Evolutionary conservation across 176 grass and related monocot genomes (phyloP).

Genomic region (barley (Hordeum vulgare)): MorexV3_pseudomolecules_assembly NC_058520.1:550502378-550502877

Average conservation of each 20-base stretch:
- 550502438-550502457: slow-evolving; percentile 38
- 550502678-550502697: not conserved
- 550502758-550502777: not conserved
- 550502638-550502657: not conserved
- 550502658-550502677: not conserved
- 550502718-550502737: not conserved
- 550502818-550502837: not conserved
- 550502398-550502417: not conserved
- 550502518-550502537: not conserved
- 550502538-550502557: not conserved
- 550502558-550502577: slow-evolving; percentile 36
- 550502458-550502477: not conserved
- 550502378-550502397: not conserved
- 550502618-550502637: not conserved
- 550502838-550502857: not conserved
- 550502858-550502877: not conserved
- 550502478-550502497: slow-evolving; percentile 2
- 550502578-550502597: not conserved
- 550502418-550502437: not conserved
- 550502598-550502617: not conserved
- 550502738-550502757: not conserved
- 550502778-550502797: not conserved
- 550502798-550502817: not conserved
- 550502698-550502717: not conserved
- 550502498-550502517: not conserved